Evolutionary conservation across 352 stramenopile genomes (phyloP), one percentile per base, ranked within the genome.

Genomic region (Globisporangium splendens): DNA sequence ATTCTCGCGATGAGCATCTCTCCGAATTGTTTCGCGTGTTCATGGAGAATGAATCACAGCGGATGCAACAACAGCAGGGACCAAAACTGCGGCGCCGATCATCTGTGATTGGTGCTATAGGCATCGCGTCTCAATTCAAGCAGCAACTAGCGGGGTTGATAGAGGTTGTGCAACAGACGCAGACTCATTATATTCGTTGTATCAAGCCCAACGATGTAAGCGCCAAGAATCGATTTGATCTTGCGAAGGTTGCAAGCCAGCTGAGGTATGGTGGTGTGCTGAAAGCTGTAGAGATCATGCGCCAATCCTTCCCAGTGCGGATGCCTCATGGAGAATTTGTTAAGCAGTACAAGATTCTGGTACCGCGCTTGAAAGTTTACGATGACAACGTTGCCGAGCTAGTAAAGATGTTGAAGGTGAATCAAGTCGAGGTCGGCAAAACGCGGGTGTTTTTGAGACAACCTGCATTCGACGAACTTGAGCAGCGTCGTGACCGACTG

Each of bases 161-260:
- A 21, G 73, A 92, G 20, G 86, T 96, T 13, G 98, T 99, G 28
- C 90, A 98, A 28, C 76, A 88, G 53, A 99, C 96, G 6, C 75
- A 96, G 53, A 97, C 96, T 33, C 97, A 99, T 71, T 99, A 99
- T 70, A 97, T 99, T 64, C 91, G 97, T 31, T 99, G 97, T 69
- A 89, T 99, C 47, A 99, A 99, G 73, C 97, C 97, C 18, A 99
- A 99, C 66, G 93, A 98, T 66, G 72, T 84, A 42, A 96, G 98
- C 60, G 76, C 77, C 13, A 72, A 89, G 3, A 79, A 91, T 47
- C 68, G 83, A n/a, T 99, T 99, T 68, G 81, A 96, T 18, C 70
- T 79, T 52, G 48, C 48, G 15, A 89, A 91, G 48, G 77, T 96
- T 3, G 80, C 87, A 11, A 78, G 68, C 31, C 87, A 96, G 65